These are phyloP conservation scores for Linum tenue DNA, from an alignment of 345 rosid species.

Conservation along the genomic window DNA sequence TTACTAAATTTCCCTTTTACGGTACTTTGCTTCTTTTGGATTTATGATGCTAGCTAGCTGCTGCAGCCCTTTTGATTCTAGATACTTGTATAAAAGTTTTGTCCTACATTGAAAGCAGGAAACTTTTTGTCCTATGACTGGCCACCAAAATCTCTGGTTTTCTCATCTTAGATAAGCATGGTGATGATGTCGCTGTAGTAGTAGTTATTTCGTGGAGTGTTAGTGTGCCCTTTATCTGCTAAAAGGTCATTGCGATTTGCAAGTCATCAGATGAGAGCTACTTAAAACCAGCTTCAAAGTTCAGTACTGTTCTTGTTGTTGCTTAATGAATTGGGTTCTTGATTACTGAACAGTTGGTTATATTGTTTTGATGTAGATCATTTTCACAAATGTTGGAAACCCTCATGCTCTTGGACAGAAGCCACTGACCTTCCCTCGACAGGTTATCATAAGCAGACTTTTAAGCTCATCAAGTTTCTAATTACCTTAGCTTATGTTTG, in stretches of 20 bases:
- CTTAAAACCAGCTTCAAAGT: neutral
- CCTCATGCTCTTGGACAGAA: constrained; percentile 99
- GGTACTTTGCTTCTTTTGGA: neutral
- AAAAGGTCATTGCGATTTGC: too few species aligned
- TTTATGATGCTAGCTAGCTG: too few species aligned
- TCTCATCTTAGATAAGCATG: too few species aligned
- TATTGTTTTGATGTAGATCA: constrained; percentile 44
- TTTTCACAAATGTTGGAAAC: constrained; percentile 96
- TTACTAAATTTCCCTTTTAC: constrained; percentile 3
- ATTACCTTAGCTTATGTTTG: neutral
- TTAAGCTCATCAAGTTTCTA: neutral
- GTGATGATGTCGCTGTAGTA: too few species aligned
- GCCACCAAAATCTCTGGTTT: too few species aligned
- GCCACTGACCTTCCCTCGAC: constrained; percentile 91
- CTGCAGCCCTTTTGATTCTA: too few species aligned
- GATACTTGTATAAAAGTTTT: too few species aligned
- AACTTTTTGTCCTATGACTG: too few species aligned
- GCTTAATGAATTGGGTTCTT: neutral
- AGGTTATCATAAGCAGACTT: constrained; percentile 28
- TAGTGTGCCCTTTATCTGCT: too few species aligned
- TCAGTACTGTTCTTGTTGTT: neutral
- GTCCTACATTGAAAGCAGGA: too few species aligned
- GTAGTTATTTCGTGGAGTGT: too few species aligned
- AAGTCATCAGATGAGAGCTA: too few species aligned
- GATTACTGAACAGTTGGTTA: constrained; percentile 7